These are phyloP conservation scores for Fusarium ramigenum DNA, from an alignment of 2,329 filamentous ascomycete genomes.

Conservation along the genomic window DNA sequence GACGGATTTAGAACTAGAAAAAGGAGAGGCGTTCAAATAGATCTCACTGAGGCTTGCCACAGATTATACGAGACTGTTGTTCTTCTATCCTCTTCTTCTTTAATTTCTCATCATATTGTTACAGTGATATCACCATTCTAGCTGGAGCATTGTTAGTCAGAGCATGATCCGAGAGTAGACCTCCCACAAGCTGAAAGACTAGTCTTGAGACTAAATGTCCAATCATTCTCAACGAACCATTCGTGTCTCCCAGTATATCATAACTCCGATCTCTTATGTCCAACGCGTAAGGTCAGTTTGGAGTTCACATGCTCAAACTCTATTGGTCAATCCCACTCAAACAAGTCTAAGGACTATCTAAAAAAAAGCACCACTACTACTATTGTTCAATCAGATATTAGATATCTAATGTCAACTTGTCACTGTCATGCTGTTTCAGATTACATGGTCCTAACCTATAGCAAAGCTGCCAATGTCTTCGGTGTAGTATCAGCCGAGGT, in stretches of 20 bases:
- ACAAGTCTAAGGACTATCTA: too few relatives aligned
- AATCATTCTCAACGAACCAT: neutral
- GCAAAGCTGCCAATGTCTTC: neutral
- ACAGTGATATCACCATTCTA: neutral
- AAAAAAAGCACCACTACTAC: neutral
- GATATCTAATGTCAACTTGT: neutral
- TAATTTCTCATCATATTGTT: neutral
- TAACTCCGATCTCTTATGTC: too few relatives aligned
- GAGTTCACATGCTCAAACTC: neutral
- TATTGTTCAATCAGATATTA: neutral
- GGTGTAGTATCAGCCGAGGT: slow-evolving; percentile 22
- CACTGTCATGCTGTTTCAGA: too few relatives aligned
- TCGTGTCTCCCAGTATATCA: rapidly evolving
- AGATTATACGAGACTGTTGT: too few relatives aligned
- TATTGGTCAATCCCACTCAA: neutral
- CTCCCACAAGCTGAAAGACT: rapidly evolving
- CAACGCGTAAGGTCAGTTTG: neutral
- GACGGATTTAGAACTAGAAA: slow-evolving; percentile 35
- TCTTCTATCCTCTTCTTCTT: neutral
- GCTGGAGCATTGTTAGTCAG: neutral
- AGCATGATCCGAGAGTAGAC: neutral
- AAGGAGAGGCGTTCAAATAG: rapidly evolving
- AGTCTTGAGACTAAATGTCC: rapidly evolving
- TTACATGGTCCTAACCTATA: neutral
- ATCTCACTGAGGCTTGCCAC: rapidly evolving